Base-by-base conservation (phyloP, 2,329 filamentous ascomycete genomes). In the Phyllosticta citribraziliensis region DNA sequence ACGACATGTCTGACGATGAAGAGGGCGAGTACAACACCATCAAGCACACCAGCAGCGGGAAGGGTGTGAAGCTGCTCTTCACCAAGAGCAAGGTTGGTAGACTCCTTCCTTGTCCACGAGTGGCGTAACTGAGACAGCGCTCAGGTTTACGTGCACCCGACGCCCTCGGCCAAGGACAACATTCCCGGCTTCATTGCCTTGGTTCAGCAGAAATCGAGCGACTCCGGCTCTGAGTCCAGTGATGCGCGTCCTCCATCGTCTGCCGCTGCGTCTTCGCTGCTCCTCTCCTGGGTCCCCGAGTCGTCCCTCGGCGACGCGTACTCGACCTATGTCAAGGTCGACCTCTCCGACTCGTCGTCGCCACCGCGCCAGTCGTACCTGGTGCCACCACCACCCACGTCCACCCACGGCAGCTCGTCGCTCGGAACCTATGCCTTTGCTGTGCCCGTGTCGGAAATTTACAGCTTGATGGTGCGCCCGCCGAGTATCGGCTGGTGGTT, bases 401-500 rank as follows among this genome's bases (percentile, higher is more conserved):
- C 91, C 11, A 93, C 90, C 0, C 83, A 85, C 1, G 88, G 92
- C 71, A 81, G 82, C 63, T 83, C 83, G 53, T 83, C 88, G 0
- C 78, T 85, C 56, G 92, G 92, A 3, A 84, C 88, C 55, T 97
- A 96, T 72, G 86, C 94, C 1, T 99, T 99, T 70, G 91, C 93
- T 1, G 83, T 99, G 5, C 94, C 94, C 1, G 83, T 97, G 30
- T 90, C 85, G 66, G 89, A 93, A 65, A 87, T 99, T 63, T 99
- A 95, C 75, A 96, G 90, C 27, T 80, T 99, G 5, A 81, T 96
- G 8, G 87, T 99, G 50, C 85, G 94, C 1, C 93, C 93, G 3
- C 95, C 94, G 5, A 97, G 91, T 72, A 76, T 96, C 8, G 95
- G 94, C 17, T 99, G 94, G 95, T 99, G 94, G 94, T 97, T 95